These are phyloP conservation scores for Leishmania tropica DNA, from an alignment of 208 protist genomes.

Conservation along the genomic window DNA sequence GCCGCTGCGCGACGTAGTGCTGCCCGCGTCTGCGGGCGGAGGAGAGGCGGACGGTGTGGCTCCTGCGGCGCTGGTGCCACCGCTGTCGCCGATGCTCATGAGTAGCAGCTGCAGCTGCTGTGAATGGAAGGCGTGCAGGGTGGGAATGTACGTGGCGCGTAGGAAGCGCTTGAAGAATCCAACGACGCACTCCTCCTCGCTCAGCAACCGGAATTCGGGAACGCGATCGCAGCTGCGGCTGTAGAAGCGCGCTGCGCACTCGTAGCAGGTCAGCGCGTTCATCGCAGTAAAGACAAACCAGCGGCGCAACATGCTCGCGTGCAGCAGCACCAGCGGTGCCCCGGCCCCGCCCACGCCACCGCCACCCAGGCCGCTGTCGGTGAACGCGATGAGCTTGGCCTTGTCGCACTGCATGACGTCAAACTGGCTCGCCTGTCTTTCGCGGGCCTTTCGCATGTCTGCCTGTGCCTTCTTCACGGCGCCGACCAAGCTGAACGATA, in stretches of 20 bases:
- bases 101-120: constrained; percentile 67
- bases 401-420: constrained; percentile 49
- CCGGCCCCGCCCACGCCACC: constrained; percentile 15
- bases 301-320: constrained; percentile 58
- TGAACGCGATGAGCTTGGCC: constrained; percentile 35
- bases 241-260: constrained; percentile 66
- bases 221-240: constrained; percentile 61
- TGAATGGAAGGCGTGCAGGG: constrained; percentile 67
- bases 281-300: constrained; percentile 89
- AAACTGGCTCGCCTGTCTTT: constrained; percentile 49
- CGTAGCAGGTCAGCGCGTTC: constrained; percentile 88
- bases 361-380: constrained; percentile 31
- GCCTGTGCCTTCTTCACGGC: constrained; percentile 68
- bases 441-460: constrained; percentile 45
- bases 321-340: constrained; percentile 48
- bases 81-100: constrained; percentile 42
- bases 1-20: not conserved
- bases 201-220: constrained; percentile 38
- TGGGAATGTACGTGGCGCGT: constrained; percentile 69
- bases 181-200: constrained; percentile 57
- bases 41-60: not conserved
- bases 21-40: not conserved
- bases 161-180: constrained; percentile 75
- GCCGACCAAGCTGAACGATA: constrained; percentile 82
- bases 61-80: not conserved